Base-by-base conservation (phyloP, 768 basidiomycete species). In the Boletellus ananas region DNA sequence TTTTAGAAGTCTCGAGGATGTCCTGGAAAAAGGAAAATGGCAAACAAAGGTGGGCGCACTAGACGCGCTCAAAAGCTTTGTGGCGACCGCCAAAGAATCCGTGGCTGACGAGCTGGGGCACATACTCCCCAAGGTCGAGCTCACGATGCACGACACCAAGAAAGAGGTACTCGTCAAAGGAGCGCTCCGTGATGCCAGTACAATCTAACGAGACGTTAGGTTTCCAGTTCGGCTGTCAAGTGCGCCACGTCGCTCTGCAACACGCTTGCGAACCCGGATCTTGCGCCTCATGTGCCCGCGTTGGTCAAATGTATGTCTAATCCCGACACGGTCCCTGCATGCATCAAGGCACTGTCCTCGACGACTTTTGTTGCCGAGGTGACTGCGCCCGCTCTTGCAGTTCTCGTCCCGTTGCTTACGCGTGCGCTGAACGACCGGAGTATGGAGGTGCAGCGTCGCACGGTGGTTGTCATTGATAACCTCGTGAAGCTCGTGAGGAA, bases 281-380 rank as follows among this genome's bases (percentile, higher is more conserved):
- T 97, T 50, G 78, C 80, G 46, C 87, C 90, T 25, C 95, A 96
- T 72, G 88, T 94, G 46, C 83, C 87, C 43, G 78, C 80, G 33
- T 83, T 98, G 55, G 93, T 97, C 50, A 89, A 91, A 69, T 92
- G 91, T 70, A 98, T 98, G 94, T 80, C 87, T 41, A 82, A 91
- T 62, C 90, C 95, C 3, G 82, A 85, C 52, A 78, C 89, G 25
- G 94, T 96, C 14, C 82, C 94, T 5, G 83, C 84, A 27, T 95
- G 93, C 60, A 93, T 97, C 79, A 98, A 98, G 74, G 82, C 91
- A 17, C 78, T 98, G 11, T 95, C 94, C 4, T 90, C 84, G 54
- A 93, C 92, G 16, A 97, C 95, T 14, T 98, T 97, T 58, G 95
- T 98, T 51, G 90, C 94, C 45, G 95, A 98, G 72, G 92, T 98